Evolutionary conservation across 306 rosid species (phyloP), one percentile per base, ranked within the genome.

Genomic region (Medicago lupulina): DNA sequence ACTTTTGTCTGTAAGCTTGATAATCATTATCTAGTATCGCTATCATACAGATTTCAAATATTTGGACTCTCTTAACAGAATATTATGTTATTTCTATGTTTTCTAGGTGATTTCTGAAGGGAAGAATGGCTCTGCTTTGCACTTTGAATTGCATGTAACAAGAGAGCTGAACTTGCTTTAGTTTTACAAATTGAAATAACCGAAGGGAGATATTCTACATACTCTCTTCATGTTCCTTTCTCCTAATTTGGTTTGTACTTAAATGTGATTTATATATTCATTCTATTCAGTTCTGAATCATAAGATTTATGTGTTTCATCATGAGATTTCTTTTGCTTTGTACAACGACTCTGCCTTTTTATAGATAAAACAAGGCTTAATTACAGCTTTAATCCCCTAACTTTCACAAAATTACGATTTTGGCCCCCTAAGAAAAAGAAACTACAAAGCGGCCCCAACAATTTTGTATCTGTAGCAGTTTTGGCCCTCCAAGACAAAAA

Each of bases 61-160:
- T 25, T 25, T 38, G 16, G 41, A 55, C 59, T 78, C 38, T 19
- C 46, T 59, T 71, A n/a, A 39, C 53, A n/a, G 43, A 46, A 57
- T 72, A 57, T 23, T 60, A 46, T 21, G 10, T 36, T 9, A 11
- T 47, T 76, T 51, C 2, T 68, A 44, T 53, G 38, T 70, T 77
- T 81, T 81, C 57, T 62, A 90, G 96, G 91, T 87, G 91, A 90
- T 13, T 77, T 78, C 15, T 58, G 79, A 76, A 83, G 57, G 83
- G 77, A 36, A 51, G 70, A 63, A n/a, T 47, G 58, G 51, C 77
- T 44, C 53, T 75, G 67, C 74, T 38, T 78, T 68, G 82, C 80
- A 25, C n/a, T 38, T 58, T 25, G 67, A 16, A 7, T 65, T 49
- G 19, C 31, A 71, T 66, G 83, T 38, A 75, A 59, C 54, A 5